Percentiles rank a stretch among this genome's conserved stretches.
phyloP scores from a whole-genome alignment of 768 basidiomycete species.

The Wakefieldia striispora region DNA sequence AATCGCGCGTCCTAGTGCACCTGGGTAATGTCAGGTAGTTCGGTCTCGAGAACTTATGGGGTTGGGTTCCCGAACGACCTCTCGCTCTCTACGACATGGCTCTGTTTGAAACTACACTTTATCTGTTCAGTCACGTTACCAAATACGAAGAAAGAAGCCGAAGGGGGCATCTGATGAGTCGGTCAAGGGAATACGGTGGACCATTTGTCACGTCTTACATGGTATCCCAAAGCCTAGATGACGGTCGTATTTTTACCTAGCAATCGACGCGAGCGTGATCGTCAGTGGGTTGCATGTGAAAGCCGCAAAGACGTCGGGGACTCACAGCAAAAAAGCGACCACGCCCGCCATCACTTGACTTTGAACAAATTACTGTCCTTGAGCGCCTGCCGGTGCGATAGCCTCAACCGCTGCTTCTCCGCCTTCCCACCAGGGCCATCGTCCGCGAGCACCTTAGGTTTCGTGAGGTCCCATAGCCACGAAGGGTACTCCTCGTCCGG shows the following conservation, averaged over 20 bases:
- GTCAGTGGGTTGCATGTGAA: not conserved
- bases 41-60: too few species aligned
- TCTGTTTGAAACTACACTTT: too few species aligned
- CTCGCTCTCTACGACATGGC: too few species aligned
- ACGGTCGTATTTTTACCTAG: too few species aligned
- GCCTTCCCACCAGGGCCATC: conserved; percentile 74
- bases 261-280: too few species aligned
- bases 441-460: conserved; percentile 58
- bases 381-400: conserved; percentile 64
- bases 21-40: too few species aligned
- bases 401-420: conserved; percentile 53
- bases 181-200: conserved; percentile 18
- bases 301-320: not conserved
- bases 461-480: conserved; percentile 83
- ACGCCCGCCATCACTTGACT: conserved; percentile 49
- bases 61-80: too few species aligned
- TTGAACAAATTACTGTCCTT: conserved; percentile 86
- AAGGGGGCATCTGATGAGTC: conserved; percentile 37
- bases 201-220: not conserved
- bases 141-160: conserved; percentile 57
- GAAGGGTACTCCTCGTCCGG: conserved; percentile 84
- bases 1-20: too few species aligned
- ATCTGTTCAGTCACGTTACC: conserved; percentile 30
- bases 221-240: too few species aligned
- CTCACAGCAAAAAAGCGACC: not conserved